Evolutionary conservation across 106 monocot genomes (phyloP), one percentile per base, ranked within the genome.

Genomic region (Acorus calamus): DNA sequence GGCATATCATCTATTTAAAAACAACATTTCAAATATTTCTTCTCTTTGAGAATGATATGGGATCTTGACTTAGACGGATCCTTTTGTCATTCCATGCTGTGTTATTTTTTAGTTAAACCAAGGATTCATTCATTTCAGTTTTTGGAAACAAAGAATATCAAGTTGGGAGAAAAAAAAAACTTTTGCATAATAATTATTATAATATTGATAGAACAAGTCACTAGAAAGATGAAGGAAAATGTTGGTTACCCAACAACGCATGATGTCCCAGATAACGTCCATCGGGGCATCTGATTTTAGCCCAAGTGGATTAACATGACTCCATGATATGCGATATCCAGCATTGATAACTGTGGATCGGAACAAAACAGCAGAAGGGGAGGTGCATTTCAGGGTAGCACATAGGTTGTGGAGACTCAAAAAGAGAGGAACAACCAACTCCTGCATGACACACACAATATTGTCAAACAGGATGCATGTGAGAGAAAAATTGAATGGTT

Each of bases 221-320:
- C 3, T 51, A 48, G 45, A 4, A 42, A 44, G 46, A 42, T 14
- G n/a, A 10, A 2, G 57, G 46, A 42, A 6, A 11, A 57, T 8
- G 2, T 12, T 14, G 65, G 50, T 46, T 88, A 93, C 94, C 94
- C 94, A 94, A 60, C 89, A 90, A 56, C 94, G 89, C 94, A 94
- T 89, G 59, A 94, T 90, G 63, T 94, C 94, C 94, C 94, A 94
- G 71, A 94, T 90, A 11, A 84, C 84, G 52, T 78, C 69, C 89
- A 86, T 82, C 4, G 89, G 89, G 11, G 94, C 94, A 82, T 94
- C 94, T 4, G 89, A 68, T 66, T 94, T 94, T 52, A 94, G 77
- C 0, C 89, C 94, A 12, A 94, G 77, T 49, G 94, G 94, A 58
- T 84, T 89, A 6, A 84, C 90, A 57, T 94, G 94, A 57, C 77